These are phyloP conservation scores for Neoconidiobolus thromboides DNA, from an alignment of 371 early-diverging fungal species.

Conservation along the genomic window DNA sequence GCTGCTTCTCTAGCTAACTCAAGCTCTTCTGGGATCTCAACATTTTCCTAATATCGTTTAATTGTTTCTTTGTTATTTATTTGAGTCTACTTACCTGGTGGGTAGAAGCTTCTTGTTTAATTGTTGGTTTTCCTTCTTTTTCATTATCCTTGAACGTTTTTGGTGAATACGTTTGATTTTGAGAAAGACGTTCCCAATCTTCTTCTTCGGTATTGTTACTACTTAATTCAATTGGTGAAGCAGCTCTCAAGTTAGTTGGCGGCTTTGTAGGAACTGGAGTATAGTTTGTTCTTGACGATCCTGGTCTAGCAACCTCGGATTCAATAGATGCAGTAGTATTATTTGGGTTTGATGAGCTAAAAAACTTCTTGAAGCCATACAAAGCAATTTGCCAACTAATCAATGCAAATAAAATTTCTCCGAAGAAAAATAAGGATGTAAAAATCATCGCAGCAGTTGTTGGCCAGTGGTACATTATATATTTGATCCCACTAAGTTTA, in stretches of 20 bases:
- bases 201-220: constrained; percentile 2
- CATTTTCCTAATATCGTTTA: no score
- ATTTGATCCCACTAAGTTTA: not conserved
- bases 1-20: no score
- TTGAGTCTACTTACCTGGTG: no score
- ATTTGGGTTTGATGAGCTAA: not conserved
- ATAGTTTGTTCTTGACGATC: not conserved
- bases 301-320: not conserved
- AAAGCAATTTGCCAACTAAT: not conserved
- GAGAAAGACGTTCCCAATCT: constrained; percentile 1
- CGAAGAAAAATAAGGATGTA: not conserved
- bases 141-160: no score
- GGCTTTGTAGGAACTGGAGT: not conserved
- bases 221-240: not conserved
- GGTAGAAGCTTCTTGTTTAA: no score
- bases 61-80: no score
- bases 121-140: no score
- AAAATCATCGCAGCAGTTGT: not conserved
- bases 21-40: no score
- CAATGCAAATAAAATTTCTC: not conserved
- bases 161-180: not conserved
- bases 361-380: not conserved
- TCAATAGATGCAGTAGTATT: not conserved
- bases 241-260: not conserved
- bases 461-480: constrained; percentile 1